A percentile compares a stretch with the other conserved stretches of the same genome.
Conservation (phyloP, 306 rosid species). For the Fagus sylvatica region DNA sequence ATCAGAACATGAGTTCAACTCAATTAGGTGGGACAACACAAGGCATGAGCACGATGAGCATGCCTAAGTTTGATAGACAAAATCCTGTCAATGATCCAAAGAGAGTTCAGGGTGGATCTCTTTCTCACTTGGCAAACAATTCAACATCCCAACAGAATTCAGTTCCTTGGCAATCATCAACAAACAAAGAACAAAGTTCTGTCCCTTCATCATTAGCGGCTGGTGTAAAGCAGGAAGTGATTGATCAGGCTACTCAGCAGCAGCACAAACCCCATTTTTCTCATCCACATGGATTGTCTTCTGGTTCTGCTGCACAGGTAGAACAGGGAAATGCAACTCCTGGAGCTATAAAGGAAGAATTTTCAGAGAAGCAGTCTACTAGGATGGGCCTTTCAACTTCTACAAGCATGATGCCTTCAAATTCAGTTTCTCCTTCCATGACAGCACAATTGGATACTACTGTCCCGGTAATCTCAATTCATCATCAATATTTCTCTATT, state of each 20-base stretch:
- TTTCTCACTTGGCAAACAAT: slow-evolving; percentile 50
- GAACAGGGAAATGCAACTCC: slow-evolving; percentile 59
- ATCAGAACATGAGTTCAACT: slow-evolving; percentile 54
- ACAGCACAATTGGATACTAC: slow-evolving; percentile 46
- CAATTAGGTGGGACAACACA: slow-evolving; percentile 62
- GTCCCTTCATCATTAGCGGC: slow-evolving; percentile 48
- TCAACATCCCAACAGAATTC: slow-evolving; percentile 53
- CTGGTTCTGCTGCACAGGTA: slow-evolving; percentile 51
- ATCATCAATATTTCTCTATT: too few relatives aligned
- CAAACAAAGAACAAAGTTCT: slow-evolving; percentile 57
- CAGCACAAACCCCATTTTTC: slow-evolving; percentile 56
- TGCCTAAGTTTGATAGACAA: slow-evolving; percentile 60
- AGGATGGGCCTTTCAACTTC: slow-evolving; percentile 59
- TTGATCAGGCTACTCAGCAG: slow-evolving; percentile 66
- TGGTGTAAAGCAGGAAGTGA: slow-evolving; percentile 66
- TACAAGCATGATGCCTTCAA: slow-evolving; percentile 42
- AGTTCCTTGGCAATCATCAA: slow-evolving; percentile 64
- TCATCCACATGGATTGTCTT: slow-evolving; percentile 59
- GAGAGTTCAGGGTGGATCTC: slow-evolving; percentile 68
- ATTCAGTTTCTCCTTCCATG: slow-evolving; percentile 50
- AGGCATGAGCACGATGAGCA: slow-evolving; percentile 38
- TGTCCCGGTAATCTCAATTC: slow-evolving; percentile 37
- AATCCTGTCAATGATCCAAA: slow-evolving; percentile 56
- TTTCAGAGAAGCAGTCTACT: slow-evolving; percentile 55
- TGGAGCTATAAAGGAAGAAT: slow-evolving; percentile 53